Evolutionary conservation across 495 filamentous ascomycete genomes (phyloP).

Genomic region (Talaromyces liani): DNA sequence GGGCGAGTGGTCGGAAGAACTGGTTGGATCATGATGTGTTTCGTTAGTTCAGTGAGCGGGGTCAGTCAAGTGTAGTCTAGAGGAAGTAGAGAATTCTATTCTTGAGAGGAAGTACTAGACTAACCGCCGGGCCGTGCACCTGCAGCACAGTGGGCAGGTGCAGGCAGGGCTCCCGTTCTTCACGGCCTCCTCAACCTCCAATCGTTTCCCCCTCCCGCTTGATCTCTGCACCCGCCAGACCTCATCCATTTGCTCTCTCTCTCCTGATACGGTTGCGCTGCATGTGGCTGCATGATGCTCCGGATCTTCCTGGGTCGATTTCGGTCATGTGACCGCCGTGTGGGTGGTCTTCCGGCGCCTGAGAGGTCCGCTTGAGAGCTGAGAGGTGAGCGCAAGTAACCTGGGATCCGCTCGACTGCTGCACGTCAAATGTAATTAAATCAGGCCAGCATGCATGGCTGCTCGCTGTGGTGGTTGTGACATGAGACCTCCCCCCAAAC

Average conservation of each 20-base stretch:
- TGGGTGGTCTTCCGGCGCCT: constrained; percentile 7
- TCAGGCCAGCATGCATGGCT: constrained; percentile 7
- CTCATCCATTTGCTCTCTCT: background rate
- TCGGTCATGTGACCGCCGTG: constrained; percentile 11
- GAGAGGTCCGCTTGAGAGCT: background rate
- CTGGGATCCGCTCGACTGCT: constrained; percentile 7
- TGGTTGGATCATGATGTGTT: background rate
- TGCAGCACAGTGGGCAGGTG: background rate
- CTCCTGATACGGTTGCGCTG: background rate
- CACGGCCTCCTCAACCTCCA: constrained; percentile 5
- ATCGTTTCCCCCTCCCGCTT: constrained; percentile 6
- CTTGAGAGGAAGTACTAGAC: background rate
- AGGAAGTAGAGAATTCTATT: background rate
- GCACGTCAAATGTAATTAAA: background rate
- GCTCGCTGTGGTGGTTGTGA: constrained; percentile 3
- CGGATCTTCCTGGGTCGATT: constrained; percentile 9
- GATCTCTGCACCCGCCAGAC: background rate
- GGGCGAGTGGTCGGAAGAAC: background rate
- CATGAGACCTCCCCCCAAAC: constrained; percentile 6
- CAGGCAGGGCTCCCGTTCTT: constrained; percentile 2
- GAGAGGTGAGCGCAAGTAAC: background rate
- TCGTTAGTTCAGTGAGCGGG: background rate
- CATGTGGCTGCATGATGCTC: constrained; percentile 9
- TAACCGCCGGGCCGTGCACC: constrained; percentile 9
- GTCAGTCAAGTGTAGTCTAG: background rate